Evolutionary conservation across 192 early-diverging fungal genomes (phyloP).

Genomic region (Podila clonocystis): DNA sequence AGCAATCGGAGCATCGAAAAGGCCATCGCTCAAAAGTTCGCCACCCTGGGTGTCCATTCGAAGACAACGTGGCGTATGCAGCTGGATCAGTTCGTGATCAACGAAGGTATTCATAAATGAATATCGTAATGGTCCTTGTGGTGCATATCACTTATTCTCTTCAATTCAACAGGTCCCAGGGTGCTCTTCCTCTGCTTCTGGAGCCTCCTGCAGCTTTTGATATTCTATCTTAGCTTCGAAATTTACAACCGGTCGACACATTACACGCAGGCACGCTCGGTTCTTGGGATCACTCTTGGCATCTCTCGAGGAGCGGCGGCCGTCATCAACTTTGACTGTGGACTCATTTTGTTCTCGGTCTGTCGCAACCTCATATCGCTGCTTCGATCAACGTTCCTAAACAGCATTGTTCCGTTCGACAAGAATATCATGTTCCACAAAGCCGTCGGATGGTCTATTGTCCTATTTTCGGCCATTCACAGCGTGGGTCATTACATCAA

Average conservation of each 20-base stretch:
- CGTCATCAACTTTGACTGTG: slow-evolving; percentile 80
- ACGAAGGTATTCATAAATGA: slow-evolving; percentile 17
- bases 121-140: background rate
- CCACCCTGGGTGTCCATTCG: slow-evolving; percentile 25
- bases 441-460: slow-evolving; percentile 79
- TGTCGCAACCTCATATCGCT: slow-evolving; percentile 85
- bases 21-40: slow-evolving; percentile 45
- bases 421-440: slow-evolving; percentile 87
- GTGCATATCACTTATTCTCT: background rate
- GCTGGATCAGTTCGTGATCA: slow-evolving; percentile 17
- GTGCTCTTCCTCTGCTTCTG: slow-evolving; percentile 65
- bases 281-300: slow-evolving; percentile 59
- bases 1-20: slow-evolving; percentile 43
- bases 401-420: slow-evolving; percentile 85
- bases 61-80: slow-evolving; percentile 11
- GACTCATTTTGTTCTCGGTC: slow-evolving; percentile 81
- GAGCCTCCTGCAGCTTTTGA: slow-evolving; percentile 60
- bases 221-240: slow-evolving; percentile 62
- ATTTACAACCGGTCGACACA: slow-evolving; percentile 62
- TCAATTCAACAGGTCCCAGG: slow-evolving; percentile 9
- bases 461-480: slow-evolving; percentile 82
- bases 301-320: slow-evolving; percentile 61
- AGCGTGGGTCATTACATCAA: slow-evolving; percentile 81
- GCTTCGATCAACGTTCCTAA: slow-evolving; percentile 78
- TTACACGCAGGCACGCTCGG: slow-evolving; percentile 54